Conservation (phyloP, 805 yeast species). For the Ascoidea tarda region DNA sequence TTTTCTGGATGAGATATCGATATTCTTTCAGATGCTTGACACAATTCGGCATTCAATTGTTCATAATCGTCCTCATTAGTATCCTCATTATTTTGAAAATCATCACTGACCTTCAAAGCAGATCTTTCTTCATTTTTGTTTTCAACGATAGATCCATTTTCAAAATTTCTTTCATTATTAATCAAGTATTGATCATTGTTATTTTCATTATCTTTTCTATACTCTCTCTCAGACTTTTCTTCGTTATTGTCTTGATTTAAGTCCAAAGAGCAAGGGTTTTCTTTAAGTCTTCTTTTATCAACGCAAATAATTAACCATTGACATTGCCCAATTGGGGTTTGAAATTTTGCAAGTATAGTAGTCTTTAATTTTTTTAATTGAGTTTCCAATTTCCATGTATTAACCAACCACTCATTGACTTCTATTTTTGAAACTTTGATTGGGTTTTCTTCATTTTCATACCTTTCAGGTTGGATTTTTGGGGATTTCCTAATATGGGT, state of each 20-base stretch:
- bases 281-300: constrained; percentile 13
- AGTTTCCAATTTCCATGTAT: constrained; percentile 26
- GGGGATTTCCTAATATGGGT: constrained; percentile 1
- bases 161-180: too few relatives aligned
- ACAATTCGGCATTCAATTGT: not conserved
- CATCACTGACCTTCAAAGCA: too few relatives aligned
- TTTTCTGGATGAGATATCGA: not conserved
- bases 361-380: constrained; percentile 20
- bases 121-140: too few relatives aligned
- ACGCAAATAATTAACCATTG: constrained; percentile 23
- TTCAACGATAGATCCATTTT: too few relatives aligned
- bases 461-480: constrained; percentile 1
- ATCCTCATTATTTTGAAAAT: not conserved
- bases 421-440: constrained; percentile 22
- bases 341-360: constrained; percentile 21
- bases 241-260: too few relatives aligned
- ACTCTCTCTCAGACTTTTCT: too few relatives aligned
- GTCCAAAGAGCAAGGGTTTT: not conserved
- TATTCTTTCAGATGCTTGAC: not conserved
- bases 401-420: constrained; percentile 24
- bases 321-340: constrained; percentile 24
- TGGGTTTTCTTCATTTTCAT: constrained; percentile 9
- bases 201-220: too few relatives aligned
- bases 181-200: too few relatives aligned
- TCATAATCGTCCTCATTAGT: not conserved